These are phyloP conservation scores for Pestalotiopsis sp. DNA, from an alignment of 2,329 filamentous ascomycete genomes.

Conservation along the genomic window DNA sequence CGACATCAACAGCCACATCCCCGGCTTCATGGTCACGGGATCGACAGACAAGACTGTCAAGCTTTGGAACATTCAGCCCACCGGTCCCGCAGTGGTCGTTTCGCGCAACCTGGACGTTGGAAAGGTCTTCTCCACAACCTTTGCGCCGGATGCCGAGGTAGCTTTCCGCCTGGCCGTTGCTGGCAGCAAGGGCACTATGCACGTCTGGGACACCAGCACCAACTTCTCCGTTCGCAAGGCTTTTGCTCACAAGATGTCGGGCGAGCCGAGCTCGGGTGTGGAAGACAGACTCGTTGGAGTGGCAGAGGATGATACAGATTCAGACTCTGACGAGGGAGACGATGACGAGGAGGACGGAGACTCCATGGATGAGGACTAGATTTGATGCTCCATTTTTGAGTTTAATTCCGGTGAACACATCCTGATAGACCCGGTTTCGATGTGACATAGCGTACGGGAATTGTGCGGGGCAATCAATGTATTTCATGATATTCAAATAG, in stretches of 20 bases:
- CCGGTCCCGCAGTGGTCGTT: conserved; percentile 87
- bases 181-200: conserved; percentile 88
- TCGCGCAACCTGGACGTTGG: conserved; percentile 91
- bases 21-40: conserved; percentile 90
- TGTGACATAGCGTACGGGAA: neutral
- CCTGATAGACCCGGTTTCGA: neutral
- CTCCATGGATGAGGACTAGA: conserved; percentile 61
- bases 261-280: conserved; percentile 59
- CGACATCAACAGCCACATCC: conserved; percentile 86
- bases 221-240: conserved; percentile 83
- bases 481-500: neutral
- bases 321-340: conserved; percentile 48
- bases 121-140: conserved; percentile 88
- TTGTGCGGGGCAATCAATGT: neutral
- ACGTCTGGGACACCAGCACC: conserved; percentile 96
- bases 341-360: conserved; percentile 42
- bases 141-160: conserved; percentile 88
- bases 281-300: conserved; percentile 80
- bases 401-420: neutral
- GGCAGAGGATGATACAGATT: conserved; percentile 63
- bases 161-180: conserved; percentile 91
- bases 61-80: conserved; percentile 86
- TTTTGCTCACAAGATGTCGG: conserved; percentile 73
- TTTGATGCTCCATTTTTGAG: conserved; percentile 6
- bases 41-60: conserved; percentile 96